These are phyloP conservation scores for Epichloe hybrida DNA, from an alignment of 2,329 filamentous ascomycete species.

Conservation along the genomic window DNA sequence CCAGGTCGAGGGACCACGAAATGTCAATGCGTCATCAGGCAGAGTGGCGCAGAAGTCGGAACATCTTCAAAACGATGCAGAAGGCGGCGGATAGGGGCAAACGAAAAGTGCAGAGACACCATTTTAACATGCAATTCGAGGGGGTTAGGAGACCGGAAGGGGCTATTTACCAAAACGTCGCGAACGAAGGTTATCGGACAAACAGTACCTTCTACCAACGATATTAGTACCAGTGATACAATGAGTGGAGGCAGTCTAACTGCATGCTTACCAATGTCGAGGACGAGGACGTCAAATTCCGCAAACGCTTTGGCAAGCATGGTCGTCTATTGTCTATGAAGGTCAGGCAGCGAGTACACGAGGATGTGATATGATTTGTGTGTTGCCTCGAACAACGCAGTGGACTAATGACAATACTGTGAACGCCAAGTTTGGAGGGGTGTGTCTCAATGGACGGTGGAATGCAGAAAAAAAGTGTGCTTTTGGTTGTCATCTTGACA, in stretches of 20 bases:
- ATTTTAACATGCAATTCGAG: background rate
- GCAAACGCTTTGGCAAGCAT: constrained; percentile 11
- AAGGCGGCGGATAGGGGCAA: background rate
- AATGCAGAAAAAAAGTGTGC: background rate
- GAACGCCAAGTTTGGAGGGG: background rate
- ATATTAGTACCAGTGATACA: constrained; percentile 1
- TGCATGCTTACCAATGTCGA: constrained; percentile 22
- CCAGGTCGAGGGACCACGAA: background rate
- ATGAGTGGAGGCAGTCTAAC: constrained; percentile 3
- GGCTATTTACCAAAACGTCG: constrained; percentile 58
- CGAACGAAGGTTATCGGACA: constrained; percentile 78
- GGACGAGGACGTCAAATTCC: constrained; percentile 20
- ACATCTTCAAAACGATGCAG: background rate
- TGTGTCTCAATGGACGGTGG: background rate
- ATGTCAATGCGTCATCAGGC: background rate
- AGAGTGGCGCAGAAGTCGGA: background rate
- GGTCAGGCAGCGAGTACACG: no score
- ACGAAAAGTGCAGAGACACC: background rate
- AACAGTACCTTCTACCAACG: constrained; percentile 57
- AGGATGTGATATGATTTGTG: no score
- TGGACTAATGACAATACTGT: background rate
- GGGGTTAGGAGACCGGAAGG: background rate
- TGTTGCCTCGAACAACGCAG: no score
- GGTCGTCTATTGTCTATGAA: background rate
- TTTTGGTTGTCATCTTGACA: background rate